These are phyloP conservation scores for Parasitella parasitica DNA, from an alignment of 371 early-diverging fungal genomes.

Conservation along the genomic window DNA sequence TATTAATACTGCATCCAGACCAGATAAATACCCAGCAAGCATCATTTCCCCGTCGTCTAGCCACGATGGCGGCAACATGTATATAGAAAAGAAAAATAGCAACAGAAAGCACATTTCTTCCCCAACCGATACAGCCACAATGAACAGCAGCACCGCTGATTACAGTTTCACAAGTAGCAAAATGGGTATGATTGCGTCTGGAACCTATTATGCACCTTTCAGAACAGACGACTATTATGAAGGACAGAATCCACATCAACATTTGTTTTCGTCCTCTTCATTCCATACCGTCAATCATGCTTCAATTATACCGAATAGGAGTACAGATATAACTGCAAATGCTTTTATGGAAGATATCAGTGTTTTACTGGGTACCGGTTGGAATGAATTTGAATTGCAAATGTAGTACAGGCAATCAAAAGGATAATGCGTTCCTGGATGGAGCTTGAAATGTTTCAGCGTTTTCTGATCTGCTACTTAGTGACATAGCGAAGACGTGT, in stretches of 20 bases:
- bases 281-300: constrained; percentile 18
- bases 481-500: too few relatives aligned
- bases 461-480: too few relatives aligned
- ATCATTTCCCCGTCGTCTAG: too few relatives aligned
- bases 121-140: neutral
- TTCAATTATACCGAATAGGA: constrained; percentile 1
- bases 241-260: constrained; percentile 16
- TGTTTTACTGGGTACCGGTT: constrained; percentile 9
- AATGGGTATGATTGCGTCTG: neutral
- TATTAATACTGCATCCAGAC: too few relatives aligned
- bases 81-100: neutral
- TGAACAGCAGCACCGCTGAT: neutral
- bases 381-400: constrained; percentile 21
- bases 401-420: too few relatives aligned
- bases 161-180: neutral
- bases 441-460: too few relatives aligned
- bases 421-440: too few relatives aligned
- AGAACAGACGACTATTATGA: neutral
- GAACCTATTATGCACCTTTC: neutral
- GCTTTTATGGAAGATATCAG: constrained; percentile 13
- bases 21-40: too few relatives aligned
- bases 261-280: constrained; percentile 14
- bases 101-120: neutral
- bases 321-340: neutral
- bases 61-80: neutral